Conservation (phyloP, 2,329 filamentous ascomycete genomes). For the Neofusicoccum cordaticola region DNA sequence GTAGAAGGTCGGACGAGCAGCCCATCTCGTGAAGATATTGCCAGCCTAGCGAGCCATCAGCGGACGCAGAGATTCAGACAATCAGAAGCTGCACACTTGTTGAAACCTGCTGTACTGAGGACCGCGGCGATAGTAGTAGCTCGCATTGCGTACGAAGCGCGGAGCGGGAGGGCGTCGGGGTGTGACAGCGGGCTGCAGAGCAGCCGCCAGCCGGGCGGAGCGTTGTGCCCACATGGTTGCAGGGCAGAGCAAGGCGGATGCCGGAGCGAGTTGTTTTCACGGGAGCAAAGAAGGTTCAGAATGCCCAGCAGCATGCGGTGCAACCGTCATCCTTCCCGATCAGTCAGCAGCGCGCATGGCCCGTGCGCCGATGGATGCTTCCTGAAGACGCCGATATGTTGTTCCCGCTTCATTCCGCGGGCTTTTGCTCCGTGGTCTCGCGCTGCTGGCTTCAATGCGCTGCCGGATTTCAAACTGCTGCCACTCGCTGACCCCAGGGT, state of each 20-base stretch:
- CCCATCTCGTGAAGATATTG: slow-evolving; percentile 38
- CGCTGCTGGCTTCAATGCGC: too few relatives aligned
- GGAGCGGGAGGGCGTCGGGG: not conserved
- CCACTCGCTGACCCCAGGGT: too few relatives aligned
- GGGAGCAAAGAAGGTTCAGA: not conserved
- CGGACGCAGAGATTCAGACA: too few relatives aligned
- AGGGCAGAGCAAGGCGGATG: not conserved
- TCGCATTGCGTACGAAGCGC: not conserved
- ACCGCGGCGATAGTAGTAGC: slow-evolving; percentile 3
- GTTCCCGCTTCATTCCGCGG: not conserved
- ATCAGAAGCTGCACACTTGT: not conserved
- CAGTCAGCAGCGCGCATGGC: not conserved
- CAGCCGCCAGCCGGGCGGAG: not conserved
- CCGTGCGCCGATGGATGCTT: slow-evolving; percentile 3
- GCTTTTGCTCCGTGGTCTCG: not conserved
- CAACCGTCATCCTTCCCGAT: not conserved
- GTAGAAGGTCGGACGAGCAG: slow-evolving; percentile 46
- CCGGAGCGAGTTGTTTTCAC: not conserved
- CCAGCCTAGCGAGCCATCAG: not conserved
- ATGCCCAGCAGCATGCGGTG: not conserved
- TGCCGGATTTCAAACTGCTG: too few relatives aligned
- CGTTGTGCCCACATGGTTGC: not conserved
- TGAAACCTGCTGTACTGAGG: slow-evolving; percentile 31
- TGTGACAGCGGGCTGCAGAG: not conserved
- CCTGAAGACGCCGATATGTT: not conserved